Conservation (phyloP, 495 filamentous ascomycete genomes). For the Hyaloscypha variabilis region DNA sequence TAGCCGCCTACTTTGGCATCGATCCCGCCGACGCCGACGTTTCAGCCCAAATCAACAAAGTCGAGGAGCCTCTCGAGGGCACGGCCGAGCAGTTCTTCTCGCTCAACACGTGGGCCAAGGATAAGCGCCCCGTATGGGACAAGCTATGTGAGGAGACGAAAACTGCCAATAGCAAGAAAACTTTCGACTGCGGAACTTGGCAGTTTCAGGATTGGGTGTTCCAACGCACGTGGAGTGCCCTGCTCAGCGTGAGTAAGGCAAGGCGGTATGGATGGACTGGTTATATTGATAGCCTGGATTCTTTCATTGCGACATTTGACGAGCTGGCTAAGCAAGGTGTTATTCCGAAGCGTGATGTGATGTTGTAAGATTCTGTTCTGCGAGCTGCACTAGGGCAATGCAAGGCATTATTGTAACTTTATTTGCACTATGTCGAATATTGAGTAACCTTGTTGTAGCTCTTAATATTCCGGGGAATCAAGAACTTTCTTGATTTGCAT, state of each 20-base stretch:
- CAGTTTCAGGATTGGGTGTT: slow-evolving; percentile 52
- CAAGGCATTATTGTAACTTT: no score
- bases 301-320: slow-evolving; percentile 48
- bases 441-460: no score
- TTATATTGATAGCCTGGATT: slow-evolving; percentile 56
- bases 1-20: slow-evolving; percentile 34
- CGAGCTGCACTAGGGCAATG: no score
- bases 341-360: no score
- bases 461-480: no score
- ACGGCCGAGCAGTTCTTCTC: no score
- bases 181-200: slow-evolving; percentile 61
- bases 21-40: slow-evolving; percentile 43
- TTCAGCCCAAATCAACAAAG: no score
- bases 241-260: slow-evolving; percentile 61
- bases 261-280: slow-evolving; percentile 51
- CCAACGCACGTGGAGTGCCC: slow-evolving; percentile 50
- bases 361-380: no score
- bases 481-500: no score
- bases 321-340: slow-evolving; percentile 44
- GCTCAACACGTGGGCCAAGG: no score
- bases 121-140: slow-evolving; percentile 44
- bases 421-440: no score
- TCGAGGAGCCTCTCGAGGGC: no score
- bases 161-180: slow-evolving; percentile 47
- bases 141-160: slow-evolving; percentile 42